Evolutionary conservation across 352 stramenopile species (phyloP).

Genomic region (Lagenidium sp.): DNA sequence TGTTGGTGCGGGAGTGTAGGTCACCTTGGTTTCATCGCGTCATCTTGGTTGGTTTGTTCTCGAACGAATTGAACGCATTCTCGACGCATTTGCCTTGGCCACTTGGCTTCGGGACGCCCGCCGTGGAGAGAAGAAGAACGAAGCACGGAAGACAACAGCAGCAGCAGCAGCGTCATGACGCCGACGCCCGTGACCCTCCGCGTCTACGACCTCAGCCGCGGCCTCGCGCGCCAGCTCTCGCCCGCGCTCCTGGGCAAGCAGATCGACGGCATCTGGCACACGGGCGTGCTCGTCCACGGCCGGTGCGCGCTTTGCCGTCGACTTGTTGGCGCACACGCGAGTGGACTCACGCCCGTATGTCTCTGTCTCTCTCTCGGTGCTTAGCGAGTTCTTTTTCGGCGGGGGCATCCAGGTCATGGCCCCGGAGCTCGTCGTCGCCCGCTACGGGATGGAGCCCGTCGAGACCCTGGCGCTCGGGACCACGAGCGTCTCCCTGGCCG

Average conservation of each 20-base stretch:
- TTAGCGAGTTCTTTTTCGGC: slow-evolving; percentile 93
- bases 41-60: too few relatives aligned
- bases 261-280: slow-evolving; percentile 93
- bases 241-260: slow-evolving; percentile 86
- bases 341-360: neutral
- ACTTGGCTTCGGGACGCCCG: too few relatives aligned
- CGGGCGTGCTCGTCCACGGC: slow-evolving; percentile 68
- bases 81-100: too few relatives aligned
- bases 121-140: too few relatives aligned
- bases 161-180: neutral
- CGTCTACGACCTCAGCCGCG: slow-evolving; percentile 94
- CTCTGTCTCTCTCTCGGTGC: neutral
- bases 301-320: slow-evolving; percentile 19
- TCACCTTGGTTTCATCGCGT: too few relatives aligned
- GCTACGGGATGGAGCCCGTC: slow-evolving; percentile 84
- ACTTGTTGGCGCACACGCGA: too few relatives aligned
- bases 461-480: slow-evolving; percentile 68
- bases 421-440: slow-evolving; percentile 55
- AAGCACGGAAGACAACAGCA: neutral
- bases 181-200: slow-evolving; percentile 66
- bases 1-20: too few relatives aligned
- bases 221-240: slow-evolving; percentile 87
- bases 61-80: too few relatives aligned
- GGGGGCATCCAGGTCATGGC: slow-evolving; percentile 84
- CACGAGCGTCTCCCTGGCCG: slow-evolving; percentile 50